Conservation (phyloP, 1,284 basidiomycete genomes). For the Marasmius fiardii region DNA sequence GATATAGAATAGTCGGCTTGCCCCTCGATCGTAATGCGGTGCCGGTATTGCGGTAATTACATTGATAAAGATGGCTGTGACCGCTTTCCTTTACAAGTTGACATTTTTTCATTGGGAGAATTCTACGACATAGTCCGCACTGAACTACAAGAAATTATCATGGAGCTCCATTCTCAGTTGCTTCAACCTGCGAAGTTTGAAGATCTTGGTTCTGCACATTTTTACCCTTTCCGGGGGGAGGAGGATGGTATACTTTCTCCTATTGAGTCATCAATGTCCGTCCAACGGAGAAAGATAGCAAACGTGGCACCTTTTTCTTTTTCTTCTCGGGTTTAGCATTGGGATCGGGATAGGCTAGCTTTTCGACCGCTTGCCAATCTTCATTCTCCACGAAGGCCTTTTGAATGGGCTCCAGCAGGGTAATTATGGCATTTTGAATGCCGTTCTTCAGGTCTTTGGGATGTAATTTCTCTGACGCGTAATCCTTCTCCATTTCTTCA, state of each 20-base stretch:
- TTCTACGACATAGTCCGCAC: no score
- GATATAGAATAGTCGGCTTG: no score
- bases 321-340: conserved; percentile 60
- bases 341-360: conserved; percentile 83
- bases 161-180: neutral
- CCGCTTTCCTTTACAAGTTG: no score
- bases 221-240: conserved; percentile 73
- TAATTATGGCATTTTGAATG: conserved; percentile 76
- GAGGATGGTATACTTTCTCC: conserved; percentile 78
- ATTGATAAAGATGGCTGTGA: no score
- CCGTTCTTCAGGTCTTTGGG: conserved; percentile 89
- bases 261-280: conserved; percentile 21
- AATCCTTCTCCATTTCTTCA: conserved; percentile 73
- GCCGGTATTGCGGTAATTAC: no score
- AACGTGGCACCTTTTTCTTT: conserved; percentile 56
- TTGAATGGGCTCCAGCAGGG: conserved; percentile 82
- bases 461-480: conserved; percentile 76
- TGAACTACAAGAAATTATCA: neutral
- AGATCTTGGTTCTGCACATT: conserved; percentile 28
- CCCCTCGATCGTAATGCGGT: no score
- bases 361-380: conserved; percentile 81
- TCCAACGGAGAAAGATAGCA: conserved; percentile 1
- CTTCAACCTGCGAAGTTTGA: neutral
- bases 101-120: no score
- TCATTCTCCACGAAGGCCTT: conserved; percentile 71